Evolutionary conservation across 371 early-diverging fungal genomes (phyloP).

Genomic region (Mortierella sp.): DNA sequence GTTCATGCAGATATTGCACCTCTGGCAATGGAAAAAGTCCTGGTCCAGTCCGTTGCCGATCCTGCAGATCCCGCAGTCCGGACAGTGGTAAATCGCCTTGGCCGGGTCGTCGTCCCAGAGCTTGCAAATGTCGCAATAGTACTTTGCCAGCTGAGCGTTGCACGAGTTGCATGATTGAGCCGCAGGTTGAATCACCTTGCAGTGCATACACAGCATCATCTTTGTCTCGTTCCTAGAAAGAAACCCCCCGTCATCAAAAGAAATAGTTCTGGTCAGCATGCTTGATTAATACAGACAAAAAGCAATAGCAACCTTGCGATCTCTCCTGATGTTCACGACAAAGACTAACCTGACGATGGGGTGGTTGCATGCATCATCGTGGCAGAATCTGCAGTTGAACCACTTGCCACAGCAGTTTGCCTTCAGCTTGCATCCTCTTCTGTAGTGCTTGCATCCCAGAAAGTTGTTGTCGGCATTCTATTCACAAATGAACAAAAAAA

Average conservation of each 20-base stretch:
- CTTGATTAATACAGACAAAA: neutral
- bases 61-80: slow-evolving; percentile 94
- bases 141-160: slow-evolving; percentile 72
- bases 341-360: slow-evolving; percentile 81
- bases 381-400: slow-evolving; percentile 96
- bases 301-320: neutral
- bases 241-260: neutral
- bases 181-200: slow-evolving; percentile 85
- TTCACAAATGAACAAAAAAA: neutral
- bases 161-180: slow-evolving; percentile 83
- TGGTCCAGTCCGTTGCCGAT: slow-evolving; percentile 83
- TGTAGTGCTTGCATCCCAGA: slow-evolving; percentile 96
- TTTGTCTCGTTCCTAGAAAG: slow-evolving; percentile 75
- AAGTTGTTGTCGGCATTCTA: slow-evolving; percentile 66
- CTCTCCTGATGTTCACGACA: neutral
- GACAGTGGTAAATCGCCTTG: slow-evolving; percentile 93
- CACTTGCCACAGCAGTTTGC: slow-evolving; percentile 94
- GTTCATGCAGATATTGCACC: slow-evolving; percentile 94
- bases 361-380: slow-evolving; percentile 92
- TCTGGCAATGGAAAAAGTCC: slow-evolving; percentile 95
- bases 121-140: slow-evolving; percentile 95
- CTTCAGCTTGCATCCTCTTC: slow-evolving; percentile 86
- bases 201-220: slow-evolving; percentile 95
- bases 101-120: slow-evolving; percentile 91
- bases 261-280: neutral